Percentiles rank a stretch among this genome's conserved stretches.
phyloP scores from a whole-genome alignment of 129 eudicot species.

The Saussurea involucrata region DNA sequence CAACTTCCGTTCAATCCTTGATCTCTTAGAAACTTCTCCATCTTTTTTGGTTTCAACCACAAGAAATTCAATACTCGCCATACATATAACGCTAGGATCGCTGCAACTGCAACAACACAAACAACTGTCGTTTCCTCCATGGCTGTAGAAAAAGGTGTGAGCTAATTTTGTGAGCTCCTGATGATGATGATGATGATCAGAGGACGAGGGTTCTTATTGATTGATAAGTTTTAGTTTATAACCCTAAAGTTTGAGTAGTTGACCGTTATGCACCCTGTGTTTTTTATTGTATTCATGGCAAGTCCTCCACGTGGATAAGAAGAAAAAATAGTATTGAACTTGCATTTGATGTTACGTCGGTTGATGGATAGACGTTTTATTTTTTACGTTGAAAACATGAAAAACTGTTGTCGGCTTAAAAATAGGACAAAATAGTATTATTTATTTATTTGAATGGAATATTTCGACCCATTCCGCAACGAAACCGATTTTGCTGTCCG shows the following conservation, averaged over 20 bases:
- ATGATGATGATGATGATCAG: too few species aligned
- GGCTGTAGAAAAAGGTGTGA: background rate
- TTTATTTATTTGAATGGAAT: background rate
- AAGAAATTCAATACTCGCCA: background rate
- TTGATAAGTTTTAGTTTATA: too few species aligned
- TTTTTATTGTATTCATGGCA: background rate
- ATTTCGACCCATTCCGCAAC: background rate
- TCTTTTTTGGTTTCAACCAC: too few species aligned
- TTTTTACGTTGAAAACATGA: background rate
- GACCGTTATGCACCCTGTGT: background rate
- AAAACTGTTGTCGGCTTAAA: background rate
- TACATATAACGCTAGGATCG: background rate
- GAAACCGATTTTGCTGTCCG: too few species aligned
- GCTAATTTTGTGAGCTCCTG: background rate
- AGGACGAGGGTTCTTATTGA: too few species aligned
- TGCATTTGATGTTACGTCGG: too few species aligned
- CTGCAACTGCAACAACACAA: too few species aligned
- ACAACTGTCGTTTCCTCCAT: too few species aligned
- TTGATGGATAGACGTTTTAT: too few species aligned
- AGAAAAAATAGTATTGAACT: too few species aligned
- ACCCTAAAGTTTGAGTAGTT: background rate
- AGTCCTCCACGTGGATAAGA: background rate
- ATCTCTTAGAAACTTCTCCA: background rate
- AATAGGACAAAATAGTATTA: background rate
- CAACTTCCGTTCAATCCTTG: slow-evolving; percentile 11